Conservation (phyloP, 192 early-diverging fungal genomes). For the Entomortierella parvispora region DNA sequence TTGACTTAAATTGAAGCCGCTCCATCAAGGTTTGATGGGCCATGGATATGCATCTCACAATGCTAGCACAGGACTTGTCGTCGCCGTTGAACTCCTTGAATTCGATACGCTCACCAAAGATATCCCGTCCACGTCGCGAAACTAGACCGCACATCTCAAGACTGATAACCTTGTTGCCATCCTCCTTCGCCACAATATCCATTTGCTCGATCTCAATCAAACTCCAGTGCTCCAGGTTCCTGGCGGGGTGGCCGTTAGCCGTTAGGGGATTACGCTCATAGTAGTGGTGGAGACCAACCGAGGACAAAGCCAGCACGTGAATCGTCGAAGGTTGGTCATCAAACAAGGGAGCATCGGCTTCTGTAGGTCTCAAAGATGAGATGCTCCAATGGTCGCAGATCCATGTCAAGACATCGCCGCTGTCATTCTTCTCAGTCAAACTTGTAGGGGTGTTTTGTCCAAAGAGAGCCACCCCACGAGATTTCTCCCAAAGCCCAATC, state of each 20-base stretch:
- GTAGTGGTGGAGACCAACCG: conserved; percentile 38
- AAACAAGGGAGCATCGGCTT: neutral
- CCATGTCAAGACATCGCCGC: conserved; percentile 17
- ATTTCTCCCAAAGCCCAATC: conserved; percentile 19
- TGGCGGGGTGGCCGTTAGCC: neutral
- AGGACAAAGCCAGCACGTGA: conserved; percentile 38
- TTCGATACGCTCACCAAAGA: conserved; percentile 15
- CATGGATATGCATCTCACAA: neutral
- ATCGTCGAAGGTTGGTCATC: neutral
- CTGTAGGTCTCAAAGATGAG: conserved; percentile 6
- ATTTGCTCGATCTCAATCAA: conserved; percentile 35
- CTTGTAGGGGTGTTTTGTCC: neutral
- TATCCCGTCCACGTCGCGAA: conserved; percentile 17
- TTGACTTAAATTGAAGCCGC: conserved; percentile 15
- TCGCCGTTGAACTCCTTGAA: conserved; percentile 16
- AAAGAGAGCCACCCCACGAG: conserved; percentile 16
- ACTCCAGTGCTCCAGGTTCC: conserved; percentile 46
- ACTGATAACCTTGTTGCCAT: neutral
- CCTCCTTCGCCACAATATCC: neutral
- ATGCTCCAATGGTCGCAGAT: conserved; percentile 22
- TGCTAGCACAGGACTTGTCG: neutral
- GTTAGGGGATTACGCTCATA: conserved; percentile 4
- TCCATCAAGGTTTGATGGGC: conserved; percentile 23
- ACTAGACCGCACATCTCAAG: conserved; percentile 42
- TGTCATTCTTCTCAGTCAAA: conserved; percentile 10